These are phyloP conservation scores for Mycena venus DNA, from an alignment of 768 basidiomycete genomes.

Conservation along the genomic window DNA sequence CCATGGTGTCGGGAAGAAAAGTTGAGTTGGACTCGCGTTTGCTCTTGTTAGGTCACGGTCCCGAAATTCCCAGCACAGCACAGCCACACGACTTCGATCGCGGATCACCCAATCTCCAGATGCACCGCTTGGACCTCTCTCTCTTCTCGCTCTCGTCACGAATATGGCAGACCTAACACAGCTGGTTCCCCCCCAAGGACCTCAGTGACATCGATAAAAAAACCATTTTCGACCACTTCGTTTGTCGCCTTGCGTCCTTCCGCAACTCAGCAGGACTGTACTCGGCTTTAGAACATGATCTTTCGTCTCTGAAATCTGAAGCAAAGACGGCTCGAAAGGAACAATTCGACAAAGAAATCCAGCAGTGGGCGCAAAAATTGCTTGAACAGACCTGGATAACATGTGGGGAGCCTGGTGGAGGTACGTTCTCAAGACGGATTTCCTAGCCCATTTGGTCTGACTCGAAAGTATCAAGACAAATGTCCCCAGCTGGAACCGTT, in stretches of 20 bases:
- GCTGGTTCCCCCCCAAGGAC: slow-evolving; percentile 52
- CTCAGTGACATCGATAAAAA: slow-evolving; percentile 50
- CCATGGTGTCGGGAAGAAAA: slow-evolving; percentile 17
- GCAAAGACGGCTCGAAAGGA: slow-evolving; percentile 36
- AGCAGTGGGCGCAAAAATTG: slow-evolving; percentile 61
- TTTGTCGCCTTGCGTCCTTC: slow-evolving; percentile 58
- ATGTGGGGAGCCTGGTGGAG: slow-evolving; percentile 56
- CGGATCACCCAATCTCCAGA: not conserved
- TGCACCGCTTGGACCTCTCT: not conserved
- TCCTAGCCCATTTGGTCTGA: slow-evolving; percentile 13
- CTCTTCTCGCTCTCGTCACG: not conserved
- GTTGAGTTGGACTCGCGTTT: slow-evolving; percentile 17
- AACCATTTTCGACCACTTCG: slow-evolving; percentile 58
- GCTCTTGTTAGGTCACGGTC: not conserved
- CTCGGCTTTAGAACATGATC: slow-evolving; percentile 49
- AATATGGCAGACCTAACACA: slow-evolving; percentile 28
- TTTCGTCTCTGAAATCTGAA: slow-evolving; percentile 35
- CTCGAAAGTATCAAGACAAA: slow-evolving; percentile 41
- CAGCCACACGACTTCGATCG: too few species aligned
- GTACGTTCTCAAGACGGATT: slow-evolving; percentile 33
- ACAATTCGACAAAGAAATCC: slow-evolving; percentile 51
- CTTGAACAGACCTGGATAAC: slow-evolving; percentile 59
- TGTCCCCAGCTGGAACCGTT: slow-evolving; percentile 59
- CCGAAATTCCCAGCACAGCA: not conserved
- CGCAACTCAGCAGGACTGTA: slow-evolving; percentile 59